A percentile compares a stretch with the other conserved stretches of the same genome.
Evolutionary conservation across 352 stramenopile genomes (phyloP).

Genomic region (Phytophthora cajani): DNA sequence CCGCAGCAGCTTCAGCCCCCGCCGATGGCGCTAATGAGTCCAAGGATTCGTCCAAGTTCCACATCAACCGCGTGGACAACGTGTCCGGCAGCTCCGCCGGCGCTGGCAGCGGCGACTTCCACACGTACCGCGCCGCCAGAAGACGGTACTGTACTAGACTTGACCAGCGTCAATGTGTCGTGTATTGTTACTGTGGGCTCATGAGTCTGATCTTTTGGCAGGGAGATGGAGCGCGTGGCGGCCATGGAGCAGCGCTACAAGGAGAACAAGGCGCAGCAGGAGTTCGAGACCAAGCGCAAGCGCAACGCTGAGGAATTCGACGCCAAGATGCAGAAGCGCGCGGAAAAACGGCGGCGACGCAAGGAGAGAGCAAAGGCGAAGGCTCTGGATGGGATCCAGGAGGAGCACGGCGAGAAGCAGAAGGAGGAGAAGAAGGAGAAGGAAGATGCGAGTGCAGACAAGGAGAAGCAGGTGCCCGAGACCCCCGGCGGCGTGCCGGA

Average conservation of each 20-base stretch:
- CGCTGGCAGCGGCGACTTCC: constrained; percentile 96
- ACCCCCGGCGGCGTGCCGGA: constrained; percentile 75
- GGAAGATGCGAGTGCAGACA: constrained; percentile 12
- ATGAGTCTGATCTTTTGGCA: constrained; percentile 10
- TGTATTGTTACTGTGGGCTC: not conserved
- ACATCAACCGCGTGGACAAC: constrained; percentile 92
- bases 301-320: constrained; percentile 76
- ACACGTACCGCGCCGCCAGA: constrained; percentile 95
- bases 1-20: constrained; percentile 1
- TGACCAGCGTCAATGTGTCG: not conserved
- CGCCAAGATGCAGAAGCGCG: constrained; percentile 69
- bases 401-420: constrained; percentile 25
- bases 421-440: constrained; percentile 33
- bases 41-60: constrained; percentile 44
- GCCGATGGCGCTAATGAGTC: constrained; percentile 15
- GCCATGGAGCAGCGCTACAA: constrained; percentile 88
- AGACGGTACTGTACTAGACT: constrained; percentile 55
- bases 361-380: constrained; percentile 73
- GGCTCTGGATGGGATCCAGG: constrained; percentile 32
- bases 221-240: constrained; percentile 93
- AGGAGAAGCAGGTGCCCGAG: constrained; percentile 42
- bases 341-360: constrained; percentile 76
- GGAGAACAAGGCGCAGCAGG: constrained; percentile 60
- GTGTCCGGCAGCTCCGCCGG: constrained; percentile 95
- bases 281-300: constrained; percentile 75